Base-by-base conservation (phyloP, 2,329 filamentous ascomycete genomes). In the Drechslera avenae region DNA sequence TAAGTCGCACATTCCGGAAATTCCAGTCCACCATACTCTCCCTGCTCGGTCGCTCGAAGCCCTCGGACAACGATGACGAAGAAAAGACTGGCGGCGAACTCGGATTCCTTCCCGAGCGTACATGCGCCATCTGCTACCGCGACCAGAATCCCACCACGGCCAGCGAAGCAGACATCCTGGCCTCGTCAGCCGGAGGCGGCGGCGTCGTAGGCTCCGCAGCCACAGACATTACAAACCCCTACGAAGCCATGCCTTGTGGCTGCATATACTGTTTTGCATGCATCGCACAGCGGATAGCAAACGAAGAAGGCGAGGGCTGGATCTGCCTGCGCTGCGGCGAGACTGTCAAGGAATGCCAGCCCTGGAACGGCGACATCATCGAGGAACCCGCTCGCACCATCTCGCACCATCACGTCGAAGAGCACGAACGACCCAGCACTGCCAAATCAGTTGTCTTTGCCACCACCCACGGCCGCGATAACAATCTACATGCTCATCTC, bases 241-340 rank as follows among this genome's bases (percentile, higher is more conserved):
- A 99, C 71, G 91, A 96, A 75, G 85, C 91, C 0, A 84, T 92
- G 2, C 87, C 91, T 0, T 99, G 94, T 66, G 89, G 89, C 0
- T 96, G 92, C 72, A 81, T 97, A 52, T 99, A 97, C 76, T 99
- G 94, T 75, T 99, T 95, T 69, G 90, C 96, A 14, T 99, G 94
- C 68, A 76, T 97, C n/a, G 91, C 92, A 3, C 90, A 91, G 50
- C 85, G 90, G 52, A 81, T 99, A 35, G 93, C 97, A 73, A 85
- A 87, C 4, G 93, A 97, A 74, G 93, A 97, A 71, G 94, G 93
- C 26, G 91, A 97, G 68, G 93, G 93, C 2, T 97, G 92, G 91
- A 83, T 85, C 9, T 99, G 94, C 75, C 77, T 99, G 39, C 83
- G 94, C 16, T 99, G 94, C 68, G 92, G 92, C 14, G 88, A 90